Percentiles rank a stretch among this genome's conserved stretches.
Evolutionary conservation across 164 flowering plant species (phyloP).

Genomic region (Chloranthus sessilifolius): DNA sequence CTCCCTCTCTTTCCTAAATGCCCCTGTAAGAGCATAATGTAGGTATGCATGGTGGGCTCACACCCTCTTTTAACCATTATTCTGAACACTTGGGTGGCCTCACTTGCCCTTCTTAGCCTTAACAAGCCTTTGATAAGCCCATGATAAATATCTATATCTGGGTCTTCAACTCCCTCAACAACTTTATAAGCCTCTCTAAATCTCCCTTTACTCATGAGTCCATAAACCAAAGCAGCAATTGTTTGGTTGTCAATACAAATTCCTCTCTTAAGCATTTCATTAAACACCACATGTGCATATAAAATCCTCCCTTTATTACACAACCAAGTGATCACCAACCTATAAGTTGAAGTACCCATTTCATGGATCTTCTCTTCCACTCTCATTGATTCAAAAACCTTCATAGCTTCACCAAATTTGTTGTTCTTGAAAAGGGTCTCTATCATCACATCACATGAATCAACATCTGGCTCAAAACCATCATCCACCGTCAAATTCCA

Average conservation of each 20-base stretch:
- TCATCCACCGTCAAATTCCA: constrained; percentile 85
- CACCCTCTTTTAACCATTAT: constrained; percentile 77
- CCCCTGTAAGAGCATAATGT: constrained; percentile 84
- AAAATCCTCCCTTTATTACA: constrained; percentile 55
- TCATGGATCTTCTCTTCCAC: constrained; percentile 34
- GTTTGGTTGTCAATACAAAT: constrained; percentile 49
- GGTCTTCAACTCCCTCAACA: constrained; percentile 41
- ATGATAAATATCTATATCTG: constrained; percentile 62
- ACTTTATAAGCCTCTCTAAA: constrained; percentile 53
- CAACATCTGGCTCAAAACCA: constrained; percentile 52
- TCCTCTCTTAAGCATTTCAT: constrained; percentile 67
- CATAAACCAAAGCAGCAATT: constrained; percentile 49
- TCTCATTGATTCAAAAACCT: constrained; percentile 53
- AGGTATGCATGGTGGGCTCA: constrained; percentile 93
- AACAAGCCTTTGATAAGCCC: constrained; percentile 77
- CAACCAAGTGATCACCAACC: constrained; percentile 68
- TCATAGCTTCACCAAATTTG: constrained; percentile 52
- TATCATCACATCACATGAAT: constrained; percentile 51
- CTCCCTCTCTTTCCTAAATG: constrained; percentile 91
- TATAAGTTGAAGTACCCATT: constrained; percentile 55
- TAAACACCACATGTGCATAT: constrained; percentile 43
- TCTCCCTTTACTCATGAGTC: constrained; percentile 47
- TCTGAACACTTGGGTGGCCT: constrained; percentile 84
- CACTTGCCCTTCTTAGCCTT: constrained; percentile 54
- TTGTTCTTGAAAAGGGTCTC: constrained; percentile 68